Evolutionary conservation across 148 eudicot species (phyloP).

Genomic region (Heliosperma pusillum): DNA sequence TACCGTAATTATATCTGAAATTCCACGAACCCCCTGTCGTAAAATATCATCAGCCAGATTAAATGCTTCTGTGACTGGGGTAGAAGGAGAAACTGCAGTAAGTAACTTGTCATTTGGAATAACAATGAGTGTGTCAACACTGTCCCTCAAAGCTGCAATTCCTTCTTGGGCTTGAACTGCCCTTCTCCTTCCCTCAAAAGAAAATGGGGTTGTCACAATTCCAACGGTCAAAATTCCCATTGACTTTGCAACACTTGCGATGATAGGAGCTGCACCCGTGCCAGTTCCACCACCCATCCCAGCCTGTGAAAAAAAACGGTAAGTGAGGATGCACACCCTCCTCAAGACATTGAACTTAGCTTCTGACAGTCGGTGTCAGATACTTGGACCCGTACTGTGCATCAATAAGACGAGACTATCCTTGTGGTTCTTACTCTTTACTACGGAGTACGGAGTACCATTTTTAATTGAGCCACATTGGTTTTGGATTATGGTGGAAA

Average conservation of each 20-base stretch:
- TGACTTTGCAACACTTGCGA: conserved; percentile 88
- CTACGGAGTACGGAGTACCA: too few species aligned
- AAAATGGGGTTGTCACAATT: conserved; percentile 92
- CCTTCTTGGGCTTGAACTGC: conserved; percentile 99
- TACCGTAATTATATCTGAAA: conserved; percentile 97
- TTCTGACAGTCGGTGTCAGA: neutral
- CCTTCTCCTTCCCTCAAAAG: conserved; percentile 95
- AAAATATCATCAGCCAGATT: conserved; percentile 98
- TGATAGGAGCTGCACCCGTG: conserved; percentile 95
- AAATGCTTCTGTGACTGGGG: conserved; percentile 98
- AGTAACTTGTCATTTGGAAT: conserved; percentile 97
- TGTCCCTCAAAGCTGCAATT: conserved; percentile 94
- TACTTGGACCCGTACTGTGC: too few species aligned
- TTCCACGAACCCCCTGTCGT: conserved; percentile 98
- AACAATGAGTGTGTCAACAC: conserved; percentile 91
- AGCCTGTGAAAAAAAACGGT: conserved; percentile 52
- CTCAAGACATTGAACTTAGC: neutral
- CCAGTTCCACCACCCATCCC: conserved; percentile 99
- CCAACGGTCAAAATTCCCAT: conserved; percentile 99
- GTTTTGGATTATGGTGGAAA: neutral
- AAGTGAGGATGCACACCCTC: conserved; percentile 5
- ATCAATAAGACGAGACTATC: neutral
- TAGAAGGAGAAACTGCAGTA: conserved; percentile 89
- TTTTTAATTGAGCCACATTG: neutral
- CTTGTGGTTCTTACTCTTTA: neutral